These are phyloP conservation scores for Entomortierella lignicola DNA, from an alignment of 192 early-diverging fungal species.

Conservation along the genomic window DNA sequence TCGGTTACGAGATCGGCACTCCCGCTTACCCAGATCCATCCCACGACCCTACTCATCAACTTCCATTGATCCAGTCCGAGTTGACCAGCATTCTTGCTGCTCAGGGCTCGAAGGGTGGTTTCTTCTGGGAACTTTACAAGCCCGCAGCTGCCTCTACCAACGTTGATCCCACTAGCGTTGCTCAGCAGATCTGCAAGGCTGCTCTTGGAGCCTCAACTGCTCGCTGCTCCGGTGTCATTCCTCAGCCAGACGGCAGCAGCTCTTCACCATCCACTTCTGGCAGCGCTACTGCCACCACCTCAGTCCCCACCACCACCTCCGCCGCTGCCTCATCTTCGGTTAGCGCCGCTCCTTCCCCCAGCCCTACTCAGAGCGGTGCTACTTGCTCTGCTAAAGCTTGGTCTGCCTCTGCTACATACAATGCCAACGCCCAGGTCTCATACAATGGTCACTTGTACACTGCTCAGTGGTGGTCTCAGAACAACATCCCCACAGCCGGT, in stretches of 20 bases:
- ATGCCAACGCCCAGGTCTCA: constrained; percentile 50
- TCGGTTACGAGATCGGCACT: constrained; percentile 55
- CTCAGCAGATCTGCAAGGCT: constrained; percentile 52
- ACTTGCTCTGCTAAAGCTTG: constrained; percentile 55
- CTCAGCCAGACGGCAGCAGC: constrained; percentile 16
- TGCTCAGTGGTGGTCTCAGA: constrained; percentile 59
- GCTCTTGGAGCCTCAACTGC: constrained; percentile 42
- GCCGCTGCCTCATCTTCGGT: constrained; percentile 34
- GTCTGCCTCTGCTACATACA: constrained; percentile 42
- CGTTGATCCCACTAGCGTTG: constrained; percentile 33
- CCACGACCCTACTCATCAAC: constrained; percentile 48
- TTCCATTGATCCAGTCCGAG: constrained; percentile 46
- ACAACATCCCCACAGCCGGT: constrained; percentile 42
- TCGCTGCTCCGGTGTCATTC: constrained; percentile 48
- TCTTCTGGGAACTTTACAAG: constrained; percentile 57
- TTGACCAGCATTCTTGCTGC: constrained; percentile 39
- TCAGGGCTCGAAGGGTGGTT: constrained; percentile 50
- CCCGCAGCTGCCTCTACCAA: constrained; percentile 28
- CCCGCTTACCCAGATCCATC: constrained; percentile 48
- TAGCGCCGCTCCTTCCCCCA: constrained; percentile 11
- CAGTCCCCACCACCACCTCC: constrained; percentile 46
- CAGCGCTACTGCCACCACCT: constrained; percentile 44
- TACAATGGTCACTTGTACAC: constrained; percentile 60
- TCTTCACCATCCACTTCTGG: constrained; percentile 22
- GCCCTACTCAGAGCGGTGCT: constrained; percentile 11